phyloP scores from a whole-genome alignment of 352 stramenopile species.

The Globisporangium solare region DNA sequence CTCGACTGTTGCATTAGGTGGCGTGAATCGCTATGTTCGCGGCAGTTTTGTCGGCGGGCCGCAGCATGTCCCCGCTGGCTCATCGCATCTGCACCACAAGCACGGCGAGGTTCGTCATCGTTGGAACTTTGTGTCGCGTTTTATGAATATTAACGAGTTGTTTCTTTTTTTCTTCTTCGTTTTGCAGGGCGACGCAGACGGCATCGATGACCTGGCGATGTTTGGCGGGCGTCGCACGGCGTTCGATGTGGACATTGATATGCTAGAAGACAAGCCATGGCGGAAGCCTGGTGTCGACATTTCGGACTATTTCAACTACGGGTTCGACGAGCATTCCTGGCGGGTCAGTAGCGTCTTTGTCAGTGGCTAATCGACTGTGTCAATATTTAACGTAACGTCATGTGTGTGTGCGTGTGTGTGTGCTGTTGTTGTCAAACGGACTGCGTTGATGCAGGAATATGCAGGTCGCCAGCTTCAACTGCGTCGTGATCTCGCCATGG shows the following conservation, averaged over 20 bases:
- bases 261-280: conserved; percentile 90
- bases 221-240: conserved; percentile 84
- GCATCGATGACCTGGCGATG: conserved; percentile 66
- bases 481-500: conserved; percentile 61
- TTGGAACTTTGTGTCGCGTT: not conserved
- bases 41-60: conserved; percentile 35
- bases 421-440: not conserved
- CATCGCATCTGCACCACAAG: conserved; percentile 19
- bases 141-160: not conserved
- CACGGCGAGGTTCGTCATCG: conserved; percentile 14
- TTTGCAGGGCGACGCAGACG: conserved; percentile 22
- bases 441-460: conserved; percentile 52
- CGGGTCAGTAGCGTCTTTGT: conserved; percentile 24
- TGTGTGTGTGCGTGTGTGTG: not conserved
- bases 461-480: conserved; percentile 67
- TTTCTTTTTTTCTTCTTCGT: no score
- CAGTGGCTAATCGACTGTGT: no score
- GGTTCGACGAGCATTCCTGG: conserved; percentile 89
- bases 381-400: not conserved
- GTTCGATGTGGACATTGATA: conserved; percentile 91
- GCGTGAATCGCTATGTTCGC: conserved; percentile 73
- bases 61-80: conserved; percentile 29
- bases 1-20: not conserved
- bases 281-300: conserved; percentile 89
- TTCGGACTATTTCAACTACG: conserved; percentile 94